Evolutionary conservation across 495 filamentous ascomycete species (phyloP).

Genomic region (Articulospora tetracladia): DNA sequence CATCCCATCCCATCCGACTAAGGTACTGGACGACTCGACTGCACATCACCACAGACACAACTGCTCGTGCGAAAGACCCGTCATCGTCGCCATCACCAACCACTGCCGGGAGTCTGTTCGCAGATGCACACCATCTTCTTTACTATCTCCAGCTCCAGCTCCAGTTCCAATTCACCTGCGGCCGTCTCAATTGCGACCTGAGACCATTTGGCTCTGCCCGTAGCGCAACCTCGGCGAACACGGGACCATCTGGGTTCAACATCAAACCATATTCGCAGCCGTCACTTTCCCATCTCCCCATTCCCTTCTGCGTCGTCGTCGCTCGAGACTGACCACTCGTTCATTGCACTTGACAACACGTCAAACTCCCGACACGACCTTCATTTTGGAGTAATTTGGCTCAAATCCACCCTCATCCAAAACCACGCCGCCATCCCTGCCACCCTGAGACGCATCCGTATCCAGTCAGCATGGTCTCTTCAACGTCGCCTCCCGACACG

Average conservation of each 20-base stretch:
- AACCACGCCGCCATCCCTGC: conserved; percentile 17
- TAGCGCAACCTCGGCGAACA: not conserved
- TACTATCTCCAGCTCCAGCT: not conserved
- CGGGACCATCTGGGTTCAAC: not conserved
- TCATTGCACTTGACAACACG: not conserved
- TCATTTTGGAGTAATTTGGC: not conserved
- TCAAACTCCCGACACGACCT: not conserved
- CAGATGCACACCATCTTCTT: not conserved
- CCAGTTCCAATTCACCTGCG: not conserved
- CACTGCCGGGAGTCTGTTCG: conserved; percentile 5
- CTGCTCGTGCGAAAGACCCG: not conserved
- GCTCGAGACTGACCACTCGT: not conserved
- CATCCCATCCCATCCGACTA: too few relatives aligned
- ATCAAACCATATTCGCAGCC: not conserved
- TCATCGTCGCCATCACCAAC: too few relatives aligned
- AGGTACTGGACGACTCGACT: too few relatives aligned
- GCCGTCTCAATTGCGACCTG: not conserved
- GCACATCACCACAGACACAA: too few relatives aligned
- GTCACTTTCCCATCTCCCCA: not conserved
- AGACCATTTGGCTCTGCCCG: not conserved
- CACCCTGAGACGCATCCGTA: conserved; percentile 18
- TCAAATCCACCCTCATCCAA: conserved; percentile 14
- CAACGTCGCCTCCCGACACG: conserved; percentile 15
- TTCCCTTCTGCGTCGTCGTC: not conserved
- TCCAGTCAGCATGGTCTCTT: conserved; percentile 27